A percentile compares a stretch with the other conserved stretches of the same genome.
Evolutionary conservation across 148 eudicot genomes (phyloP).

Genomic region (Camellia lanceoleosa): DNA sequence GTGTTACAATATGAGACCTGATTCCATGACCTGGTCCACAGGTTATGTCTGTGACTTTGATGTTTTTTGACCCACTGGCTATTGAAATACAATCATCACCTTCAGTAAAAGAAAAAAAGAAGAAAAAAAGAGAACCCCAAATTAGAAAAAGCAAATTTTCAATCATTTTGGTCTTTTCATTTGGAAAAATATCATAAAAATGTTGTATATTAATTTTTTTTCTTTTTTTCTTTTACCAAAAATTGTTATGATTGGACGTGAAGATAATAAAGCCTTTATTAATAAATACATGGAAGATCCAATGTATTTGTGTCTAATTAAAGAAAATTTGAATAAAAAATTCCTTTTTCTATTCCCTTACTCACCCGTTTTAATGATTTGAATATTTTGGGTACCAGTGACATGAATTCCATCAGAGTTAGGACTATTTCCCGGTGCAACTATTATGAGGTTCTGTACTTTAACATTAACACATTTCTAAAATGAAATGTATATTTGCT

Average conservation of each 20-base stretch:
- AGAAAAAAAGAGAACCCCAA: background rate
- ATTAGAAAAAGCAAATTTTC: too few species aligned
- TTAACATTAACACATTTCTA: conserved; percentile 46
- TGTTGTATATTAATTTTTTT: background rate
- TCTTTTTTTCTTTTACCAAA: background rate
- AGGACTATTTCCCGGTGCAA: conserved; percentile 65
- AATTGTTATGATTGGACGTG: background rate
- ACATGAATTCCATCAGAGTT: conserved; percentile 92
- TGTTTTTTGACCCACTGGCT: conserved; percentile 65
- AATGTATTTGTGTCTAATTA: too few species aligned
- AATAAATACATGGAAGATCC: too few species aligned
- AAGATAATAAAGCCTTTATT: too few species aligned
- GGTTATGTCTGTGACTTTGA: conserved; percentile 40
- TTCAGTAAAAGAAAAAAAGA: conserved; percentile 21
- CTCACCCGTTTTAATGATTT: conserved; percentile 66
- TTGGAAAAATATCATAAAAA: too few species aligned
- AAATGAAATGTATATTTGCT: conserved; percentile 70
- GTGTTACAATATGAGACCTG: conserved; percentile 45
- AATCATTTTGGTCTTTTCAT: too few species aligned
- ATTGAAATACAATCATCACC: conserved; percentile 95
- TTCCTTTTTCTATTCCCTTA: background rate
- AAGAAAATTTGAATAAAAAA: too few species aligned
- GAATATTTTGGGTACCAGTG: conserved; percentile 47
- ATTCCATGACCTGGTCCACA: conserved; percentile 99
- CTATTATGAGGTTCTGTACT: conserved; percentile 49